These are phyloP conservation scores for Hypsizygus marmoreus DNA, from an alignment of 768 basidiomycete species.

Conservation along the genomic window DNA sequence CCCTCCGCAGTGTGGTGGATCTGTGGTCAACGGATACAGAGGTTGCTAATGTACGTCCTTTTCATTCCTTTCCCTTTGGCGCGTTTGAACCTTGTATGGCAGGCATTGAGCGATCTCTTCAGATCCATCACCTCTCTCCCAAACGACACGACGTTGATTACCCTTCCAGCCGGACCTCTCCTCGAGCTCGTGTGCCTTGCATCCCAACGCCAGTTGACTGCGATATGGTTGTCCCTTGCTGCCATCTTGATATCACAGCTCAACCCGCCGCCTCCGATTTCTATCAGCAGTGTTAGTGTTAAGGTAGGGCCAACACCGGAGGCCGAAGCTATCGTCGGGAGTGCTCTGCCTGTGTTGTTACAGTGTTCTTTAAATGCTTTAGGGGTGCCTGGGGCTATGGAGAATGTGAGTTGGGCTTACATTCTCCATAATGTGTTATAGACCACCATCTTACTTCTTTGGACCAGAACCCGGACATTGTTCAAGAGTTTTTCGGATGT, in stretches of 20 bases:
- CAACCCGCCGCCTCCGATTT: slow-evolving; percentile 64
- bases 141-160: slow-evolving; percentile 73
- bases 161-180: slow-evolving; percentile 79
- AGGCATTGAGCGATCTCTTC: slow-evolving; percentile 83
- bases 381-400: slow-evolving; percentile 64
- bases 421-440: not conserved
- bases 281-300: slow-evolving; percentile 21
- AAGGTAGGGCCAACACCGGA: slow-evolving; percentile 56
- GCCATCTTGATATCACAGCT: slow-evolving; percentile 81
- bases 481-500: slow-evolving; percentile 85
- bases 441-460: not conserved
- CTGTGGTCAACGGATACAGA: slow-evolving; percentile 81
- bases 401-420: slow-evolving; percentile 50
- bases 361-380: slow-evolving; percentile 57
- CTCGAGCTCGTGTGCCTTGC: slow-evolving; percentile 79
- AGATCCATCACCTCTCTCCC: slow-evolving; percentile 86
- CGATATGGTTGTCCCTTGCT: slow-evolving; percentile 83
- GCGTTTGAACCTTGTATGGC: not conserved
- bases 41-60: slow-evolving; percentile 66
- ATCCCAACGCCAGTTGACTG: slow-evolving; percentile 69
- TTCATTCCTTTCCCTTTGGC: slow-evolving; percentile 1
- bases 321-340: slow-evolving; percentile 56
- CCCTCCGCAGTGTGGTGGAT: slow-evolving; percentile 61
- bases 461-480: slow-evolving; percentile 91
- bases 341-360: slow-evolving; percentile 58